Base-by-base conservation (phyloP, 176 grass and related monocot species). In the Eragrostis nindensis region DNA sequence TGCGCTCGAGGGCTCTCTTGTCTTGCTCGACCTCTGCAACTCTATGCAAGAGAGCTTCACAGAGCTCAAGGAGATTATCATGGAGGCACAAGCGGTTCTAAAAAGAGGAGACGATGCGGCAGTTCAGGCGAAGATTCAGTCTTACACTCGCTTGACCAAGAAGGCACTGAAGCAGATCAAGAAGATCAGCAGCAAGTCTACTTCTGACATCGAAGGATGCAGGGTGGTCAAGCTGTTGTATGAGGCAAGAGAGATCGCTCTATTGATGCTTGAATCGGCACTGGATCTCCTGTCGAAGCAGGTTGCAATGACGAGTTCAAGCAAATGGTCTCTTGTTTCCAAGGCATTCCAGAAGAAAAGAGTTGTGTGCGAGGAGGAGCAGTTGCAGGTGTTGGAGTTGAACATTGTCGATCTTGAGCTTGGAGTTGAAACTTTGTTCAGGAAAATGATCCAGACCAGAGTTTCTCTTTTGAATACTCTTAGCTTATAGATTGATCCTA, bases 11-110 rank as follows among this genome's bases (percentile, higher is more conserved):
- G 13, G 22, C 6, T 89, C 82, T 46, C 63, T 84, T 2, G 39
- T 43, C 62, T 62, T 80, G 39, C 18, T 86, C 22, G 75, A 90
- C 45, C 44, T 80, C 44, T 75, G 75, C 69, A 69, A 66, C 5
- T 2, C 44, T 45, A 74, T 57, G 22, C 71, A 21, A 18, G 53
- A 70, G 60, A 75, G 19, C 46, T 72, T 83, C 53, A 32, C 5
- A 13, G 60, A 64, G 32, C 30, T 88, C 73, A 87, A 77, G 61
- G 41, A 29, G 54, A 68, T n/a, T 39, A 55, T 73, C 42, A 27
- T 61, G 22, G 57, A 61, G 22, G 24, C 57, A 5, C 81, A 80
- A 25, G 62, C 75, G 11, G 45, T 38, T 68, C 61, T 80, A 13
- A 70, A 74, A 66, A 68, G 74, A 77, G 68, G 50, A 79, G 80